Percentiles rank a stretch among this genome's conserved stretches.
These are phyloP conservation scores for Ganoderma sp. DNA, from an alignment of 1,284 basidiomycete species.

Conservation along the genomic window DNA sequence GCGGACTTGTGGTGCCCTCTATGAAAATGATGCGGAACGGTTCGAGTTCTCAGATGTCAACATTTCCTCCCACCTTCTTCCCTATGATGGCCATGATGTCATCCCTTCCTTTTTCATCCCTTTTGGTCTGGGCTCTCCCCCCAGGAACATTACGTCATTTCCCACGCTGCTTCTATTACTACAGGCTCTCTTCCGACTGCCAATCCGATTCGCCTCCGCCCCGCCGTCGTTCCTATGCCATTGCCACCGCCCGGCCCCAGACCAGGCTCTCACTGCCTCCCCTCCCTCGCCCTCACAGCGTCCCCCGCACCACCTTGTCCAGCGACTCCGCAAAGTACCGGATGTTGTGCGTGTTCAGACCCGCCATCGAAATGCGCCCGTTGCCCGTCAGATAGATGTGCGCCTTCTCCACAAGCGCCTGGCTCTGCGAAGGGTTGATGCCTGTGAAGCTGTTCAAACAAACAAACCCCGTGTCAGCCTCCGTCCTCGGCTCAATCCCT, in stretches of 20 bases:
- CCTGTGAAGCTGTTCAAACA: slow-evolving; percentile 74
- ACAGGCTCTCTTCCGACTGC: slow-evolving; percentile 7
- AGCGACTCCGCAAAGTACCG: slow-evolving; percentile 77
- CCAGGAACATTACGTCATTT: slow-evolving; percentile 37
- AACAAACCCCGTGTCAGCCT: slow-evolving; percentile 23
- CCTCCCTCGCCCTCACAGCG: slow-evolving; percentile 42
- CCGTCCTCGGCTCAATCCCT: not conserved
- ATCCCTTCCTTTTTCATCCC: slow-evolving; percentile 24
- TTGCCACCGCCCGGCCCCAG: not conserved
- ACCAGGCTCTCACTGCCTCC: not conserved
- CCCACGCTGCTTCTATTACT: slow-evolving; percentile 32
- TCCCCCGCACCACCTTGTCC: slow-evolving; percentile 72
- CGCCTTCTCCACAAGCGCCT: slow-evolving; percentile 74
- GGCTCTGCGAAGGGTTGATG: slow-evolving; percentile 70
- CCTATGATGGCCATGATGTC: slow-evolving; percentile 32
- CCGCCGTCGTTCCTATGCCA: slow-evolving; percentile 8
- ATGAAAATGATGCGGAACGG: slow-evolving; percentile 34
- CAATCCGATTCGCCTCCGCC: slow-evolving; percentile 2
- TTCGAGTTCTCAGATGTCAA: slow-evolving; percentile 30
- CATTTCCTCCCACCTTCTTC: slow-evolving; percentile 23
- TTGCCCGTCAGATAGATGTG: slow-evolving; percentile 91
- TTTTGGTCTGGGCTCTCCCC: slow-evolving; percentile 21
- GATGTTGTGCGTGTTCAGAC: slow-evolving; percentile 78
- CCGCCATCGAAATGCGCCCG: slow-evolving; percentile 89
- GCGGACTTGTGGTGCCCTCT: slow-evolving; percentile 18